Conservation (phyloP, 345 rosid genomes). For the Lagerstroemia speciosa region DNA sequence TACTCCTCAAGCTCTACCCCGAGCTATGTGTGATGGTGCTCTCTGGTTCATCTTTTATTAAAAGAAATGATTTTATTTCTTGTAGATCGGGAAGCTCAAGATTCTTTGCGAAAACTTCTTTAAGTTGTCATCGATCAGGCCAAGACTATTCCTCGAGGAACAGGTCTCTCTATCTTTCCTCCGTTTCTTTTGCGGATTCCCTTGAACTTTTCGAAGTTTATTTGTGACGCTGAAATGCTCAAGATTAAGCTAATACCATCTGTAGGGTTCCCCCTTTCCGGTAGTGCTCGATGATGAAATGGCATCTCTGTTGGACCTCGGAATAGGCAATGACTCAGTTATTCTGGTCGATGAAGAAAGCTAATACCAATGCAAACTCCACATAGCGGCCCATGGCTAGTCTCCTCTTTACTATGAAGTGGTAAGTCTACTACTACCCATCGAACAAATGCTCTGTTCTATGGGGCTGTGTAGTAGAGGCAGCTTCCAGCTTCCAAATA, state of each 20-base stretch:
- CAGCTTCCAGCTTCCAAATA: too few relatives aligned
- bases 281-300: slow-evolving; percentile 64
- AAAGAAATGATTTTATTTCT: neutral
- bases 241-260: neutral
- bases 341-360: slow-evolving; percentile 72
- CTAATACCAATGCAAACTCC: slow-evolving; percentile 11
- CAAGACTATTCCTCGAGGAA: slow-evolving; percentile 56
- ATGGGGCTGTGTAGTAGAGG: neutral
- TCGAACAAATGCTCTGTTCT: too few relatives aligned
- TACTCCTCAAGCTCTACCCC: neutral
- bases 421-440: neutral
- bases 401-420: neutral
- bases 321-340: slow-evolving; percentile 50
- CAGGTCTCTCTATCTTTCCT: slow-evolving; percentile 44
- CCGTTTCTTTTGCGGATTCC: neutral
- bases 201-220: neutral
- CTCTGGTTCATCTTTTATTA: neutral
- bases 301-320: slow-evolving; percentile 57
- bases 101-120: slow-evolving; percentile 71
- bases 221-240: neutral
- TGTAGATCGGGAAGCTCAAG: slow-evolving; percentile 79
- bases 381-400: neutral
- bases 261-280: slow-evolving; percentile 74
- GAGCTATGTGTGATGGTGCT: neutral
- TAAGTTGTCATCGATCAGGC: slow-evolving; percentile 51